phyloP scores from a whole-genome alignment of 1,284 basidiomycete genomes.

The Leccinum ponderosum region DNA sequence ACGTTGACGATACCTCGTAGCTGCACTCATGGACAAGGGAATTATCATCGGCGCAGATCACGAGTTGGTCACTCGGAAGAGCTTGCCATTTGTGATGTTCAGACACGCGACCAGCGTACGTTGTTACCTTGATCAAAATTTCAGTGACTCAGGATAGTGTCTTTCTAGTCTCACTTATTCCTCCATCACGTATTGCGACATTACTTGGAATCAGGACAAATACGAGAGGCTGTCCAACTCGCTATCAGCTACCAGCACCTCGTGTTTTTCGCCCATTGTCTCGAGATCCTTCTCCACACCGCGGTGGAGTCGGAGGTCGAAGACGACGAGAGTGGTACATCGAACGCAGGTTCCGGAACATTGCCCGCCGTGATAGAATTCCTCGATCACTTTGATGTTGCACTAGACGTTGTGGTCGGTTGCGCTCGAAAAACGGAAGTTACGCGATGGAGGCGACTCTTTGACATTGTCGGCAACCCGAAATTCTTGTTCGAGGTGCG shows the following conservation, averaged over 20 bases:
- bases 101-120: slow-evolving; percentile 87
- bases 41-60: slow-evolving; percentile 97
- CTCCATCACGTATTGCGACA: slow-evolving; percentile 89
- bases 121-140: neutral
- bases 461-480: slow-evolving; percentile 89
- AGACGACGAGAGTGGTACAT: slow-evolving; percentile 29
- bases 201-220: slow-evolving; percentile 73
- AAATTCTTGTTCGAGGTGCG: slow-evolving; percentile 86
- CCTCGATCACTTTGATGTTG: slow-evolving; percentile 90
- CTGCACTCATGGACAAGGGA: slow-evolving; percentile 95
- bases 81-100: slow-evolving; percentile 90
- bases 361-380: slow-evolving; percentile 84
- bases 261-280: slow-evolving; percentile 91
- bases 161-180: slow-evolving; percentile 84
- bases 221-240: slow-evolving; percentile 81
- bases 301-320: slow-evolving; percentile 86
- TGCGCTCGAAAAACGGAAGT: slow-evolving; percentile 98
- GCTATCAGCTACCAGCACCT: slow-evolving; percentile 87
- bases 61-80: slow-evolving; percentile 75
- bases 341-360: slow-evolving; percentile 31
- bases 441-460: slow-evolving; percentile 87
- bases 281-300: slow-evolving; percentile 93
- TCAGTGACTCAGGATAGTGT: slow-evolving; percentile 1
- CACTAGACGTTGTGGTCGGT: slow-evolving; percentile 91
- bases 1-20: slow-evolving; percentile 41